Evolutionary conservation across 192 early-diverging fungal species (phyloP), one percentile per base, ranked within the genome.

Genomic region (Physocladia obscura): DNA sequence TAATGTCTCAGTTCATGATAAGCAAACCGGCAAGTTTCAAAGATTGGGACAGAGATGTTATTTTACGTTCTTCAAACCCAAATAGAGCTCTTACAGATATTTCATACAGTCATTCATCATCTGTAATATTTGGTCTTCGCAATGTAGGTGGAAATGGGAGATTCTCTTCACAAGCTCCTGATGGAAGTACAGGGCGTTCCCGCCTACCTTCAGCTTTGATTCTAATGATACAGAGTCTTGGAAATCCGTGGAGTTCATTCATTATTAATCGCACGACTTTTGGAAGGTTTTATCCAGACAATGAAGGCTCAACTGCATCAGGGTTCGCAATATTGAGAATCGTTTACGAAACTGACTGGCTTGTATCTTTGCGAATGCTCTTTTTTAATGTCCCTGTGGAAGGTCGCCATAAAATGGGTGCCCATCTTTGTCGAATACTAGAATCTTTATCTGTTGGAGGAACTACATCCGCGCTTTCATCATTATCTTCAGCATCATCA

Each of bases 311-410:
- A 19, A 19, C 48, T 26, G 71, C 80, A 5, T 63, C 68, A 26
- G 83, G 83, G 3, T 81, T 81, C 49, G 74, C 67, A 47, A 37
- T 79, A 2, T 62, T 82, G n/a, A 61, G 71, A 15, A 15, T 82
- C 19, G 50, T 70, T 19, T 74, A 57, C 39, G 77, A 80, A 69
- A 82, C 79, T 13, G 81, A 85, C 40, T 79, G 73, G 59, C 50
- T 82, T 5, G 31, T 74, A 30, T 58, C 70, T 35, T 50, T 86
- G 1, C 62, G 61, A 24, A 8, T 79, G 21, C 49, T 59, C 26
- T 85, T 85, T 56, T 85, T 78, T 68, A 74, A 74, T 17, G 73
- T 77, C 21, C 29, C 58, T 2, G 13, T 65, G 11, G 59, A 57
- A 21, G 74, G 57, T 24, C 61, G 77, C 1, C 21, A 40, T 27